A percentile compares a stretch with the other conserved stretches of the same genome.
These are phyloP conservation scores for Thielaviopsis ethacetica DNA, from an alignment of 2,329 filamentous ascomycete genomes.

Conservation along the genomic window DNA sequence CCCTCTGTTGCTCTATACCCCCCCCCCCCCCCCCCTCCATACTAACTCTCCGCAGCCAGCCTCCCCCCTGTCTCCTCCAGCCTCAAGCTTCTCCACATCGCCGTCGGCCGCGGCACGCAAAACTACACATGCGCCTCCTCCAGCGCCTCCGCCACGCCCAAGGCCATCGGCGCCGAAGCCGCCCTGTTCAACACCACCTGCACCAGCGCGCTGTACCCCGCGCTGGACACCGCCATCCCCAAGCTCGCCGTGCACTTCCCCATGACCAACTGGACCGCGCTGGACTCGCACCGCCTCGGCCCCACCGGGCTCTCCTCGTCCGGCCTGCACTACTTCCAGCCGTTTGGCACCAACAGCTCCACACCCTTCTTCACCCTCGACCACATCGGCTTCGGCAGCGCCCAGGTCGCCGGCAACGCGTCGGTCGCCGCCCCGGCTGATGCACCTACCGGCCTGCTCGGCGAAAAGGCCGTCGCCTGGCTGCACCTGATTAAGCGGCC, in stretches of 20 bases:
- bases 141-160: conserved; percentile 44
- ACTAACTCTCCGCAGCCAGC: too few relatives aligned
- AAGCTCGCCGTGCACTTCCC: conserved; percentile 49
- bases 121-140: conserved; percentile 73
- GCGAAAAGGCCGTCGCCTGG: conserved; percentile 62
- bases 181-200: conserved; percentile 81
- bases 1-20: too few relatives aligned
- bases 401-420: conserved; percentile 44
- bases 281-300: conserved; percentile 22
- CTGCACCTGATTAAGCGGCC: conserved; percentile 46
- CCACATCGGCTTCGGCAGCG: conserved; percentile 26
- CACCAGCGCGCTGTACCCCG: conserved; percentile 51
- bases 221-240: conserved; percentile 48
- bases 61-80: conserved; percentile 46
- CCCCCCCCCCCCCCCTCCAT: too few relatives aligned
- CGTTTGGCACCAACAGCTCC: conserved; percentile 30
- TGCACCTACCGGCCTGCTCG: conserved; percentile 41
- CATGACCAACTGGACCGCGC: conserved; percentile 3
- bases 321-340: conserved; percentile 65
- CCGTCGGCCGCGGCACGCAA: conserved; percentile 74
- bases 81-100: conserved; percentile 56
- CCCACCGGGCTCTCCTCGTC: conserved; percentile 48
- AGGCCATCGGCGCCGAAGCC: conserved; percentile 56
- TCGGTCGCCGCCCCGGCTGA: conserved; percentile 44
- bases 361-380: conserved; percentile 72